phyloP scores from a whole-genome alignment of 2,329 filamentous ascomycete genomes.

The Talaromyces sp. region DNA sequence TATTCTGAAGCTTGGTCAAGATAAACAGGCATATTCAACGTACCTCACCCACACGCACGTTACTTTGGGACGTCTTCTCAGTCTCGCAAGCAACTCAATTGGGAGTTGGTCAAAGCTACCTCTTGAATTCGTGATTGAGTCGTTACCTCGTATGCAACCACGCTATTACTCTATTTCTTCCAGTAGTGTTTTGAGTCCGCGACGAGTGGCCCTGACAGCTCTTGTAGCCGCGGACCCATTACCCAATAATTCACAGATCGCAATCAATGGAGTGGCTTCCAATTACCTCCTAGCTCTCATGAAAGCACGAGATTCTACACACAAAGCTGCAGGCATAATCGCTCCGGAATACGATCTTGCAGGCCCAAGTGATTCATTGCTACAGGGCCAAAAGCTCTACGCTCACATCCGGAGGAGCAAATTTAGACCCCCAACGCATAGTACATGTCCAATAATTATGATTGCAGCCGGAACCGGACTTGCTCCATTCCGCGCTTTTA shows the following conservation, averaged over 20 bases:
- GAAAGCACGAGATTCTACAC: not conserved
- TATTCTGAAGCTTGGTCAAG: slow-evolving; percentile 72
- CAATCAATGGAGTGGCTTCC: slow-evolving; percentile 2
- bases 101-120: slow-evolving; percentile 16
- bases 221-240: slow-evolving; percentile 6
- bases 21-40: slow-evolving; percentile 80
- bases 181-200: slow-evolving; percentile 14
- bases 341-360: not conserved
- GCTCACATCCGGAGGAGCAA: slow-evolving; percentile 5
- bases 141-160: slow-evolving; percentile 15
- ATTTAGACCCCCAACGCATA: slow-evolving; percentile 14
- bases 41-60: slow-evolving; percentile 64
- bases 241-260: not conserved
- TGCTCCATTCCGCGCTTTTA: slow-evolving; percentile 3
- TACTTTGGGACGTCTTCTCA: slow-evolving; percentile 21
- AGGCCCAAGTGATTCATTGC: slow-evolving; percentile 1
- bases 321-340: not conserved
- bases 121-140: slow-evolving; percentile 17
- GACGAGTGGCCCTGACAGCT: slow-evolving; percentile 14
- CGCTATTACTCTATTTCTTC: slow-evolving; percentile 22
- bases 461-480: slow-evolving; percentile 4
- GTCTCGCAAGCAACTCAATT: not conserved
- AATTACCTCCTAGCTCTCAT: slow-evolving; percentile 9
- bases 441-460: not conserved
- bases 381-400: slow-evolving; percentile 6